Evolutionary conservation across 148 eudicot species (phyloP), one percentile per base, ranked within the genome.

Genomic region (Gaultheria prostrata): DNA sequence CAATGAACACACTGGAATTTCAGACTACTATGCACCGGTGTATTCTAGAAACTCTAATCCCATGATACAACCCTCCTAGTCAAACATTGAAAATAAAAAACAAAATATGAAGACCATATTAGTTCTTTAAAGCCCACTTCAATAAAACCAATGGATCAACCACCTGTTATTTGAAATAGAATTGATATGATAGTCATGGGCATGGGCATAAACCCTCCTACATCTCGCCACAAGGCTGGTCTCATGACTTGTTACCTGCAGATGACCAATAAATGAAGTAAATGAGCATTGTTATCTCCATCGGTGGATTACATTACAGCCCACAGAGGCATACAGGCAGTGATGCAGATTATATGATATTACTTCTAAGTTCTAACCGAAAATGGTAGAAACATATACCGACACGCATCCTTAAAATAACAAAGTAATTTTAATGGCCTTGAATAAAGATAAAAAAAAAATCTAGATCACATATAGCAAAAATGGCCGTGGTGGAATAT

Each of bases 151-250:
- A 74, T 50, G 48, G 48, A n/a, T 15, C 50, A 59, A 13, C 10
- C 65, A 91, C 97, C 97, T 93, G 89, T 93, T 93, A 84, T 89
- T 92, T 83, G 97, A 93, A 83, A 93, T 93, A 15, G 97, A 93
- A 84, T 93, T 93, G 56, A 93, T 92, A 86, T 93, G 95, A 84
- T 92, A 93, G 78, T 93, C 97, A 87, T 93, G 97, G 84, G 97
- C 97, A 90, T 93, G 97, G 82, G 97, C 95, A 91, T 93, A 93
- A 43, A 89, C 91, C 90, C 95, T 90, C 83, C 97, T 89, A 82
- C 95, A 93, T 83, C 92, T 90, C 51, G 97, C 95, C 83, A 92
- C 83, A 85, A 91, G 94, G 88, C 91, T 92, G n/a, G 93, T 92
- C 88, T 93, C 95, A 35, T 87, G 88, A 91, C 91, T 91, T 72